Conservation (phyloP, 768 basidiomycete genomes). For the Macrolepiota albuminosa region DNA sequence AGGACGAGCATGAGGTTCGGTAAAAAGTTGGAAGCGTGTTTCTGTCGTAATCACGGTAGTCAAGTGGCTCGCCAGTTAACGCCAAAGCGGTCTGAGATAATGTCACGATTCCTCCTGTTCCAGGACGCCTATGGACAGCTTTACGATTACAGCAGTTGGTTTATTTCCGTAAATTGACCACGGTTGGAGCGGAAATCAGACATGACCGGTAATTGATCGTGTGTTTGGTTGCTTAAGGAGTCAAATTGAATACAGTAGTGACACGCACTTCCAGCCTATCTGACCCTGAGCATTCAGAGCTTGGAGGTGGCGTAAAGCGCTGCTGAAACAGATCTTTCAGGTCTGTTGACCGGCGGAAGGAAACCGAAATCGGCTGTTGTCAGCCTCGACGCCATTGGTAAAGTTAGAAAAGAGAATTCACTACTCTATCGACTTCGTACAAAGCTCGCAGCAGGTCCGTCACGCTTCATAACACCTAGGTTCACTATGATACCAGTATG, state of each 20-base stretch:
- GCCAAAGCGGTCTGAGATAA: background rate
- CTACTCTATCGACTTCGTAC: slow-evolving; percentile 28
- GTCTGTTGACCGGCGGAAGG: background rate
- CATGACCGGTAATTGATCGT: background rate
- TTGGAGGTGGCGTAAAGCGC: background rate
- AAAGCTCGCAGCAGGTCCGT: slow-evolving; percentile 52
- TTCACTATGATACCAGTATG: slow-evolving; percentile 34
- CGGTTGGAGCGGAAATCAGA: background rate
- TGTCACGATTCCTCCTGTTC: background rate
- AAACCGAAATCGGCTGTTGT: background rate
- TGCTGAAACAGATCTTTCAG: background rate
- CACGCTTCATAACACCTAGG: slow-evolving; percentile 48
- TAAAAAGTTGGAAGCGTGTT: background rate
- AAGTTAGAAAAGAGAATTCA: background rate
- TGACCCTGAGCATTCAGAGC: background rate
- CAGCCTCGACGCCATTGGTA: too few relatives aligned
- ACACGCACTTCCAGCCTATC: too few relatives aligned
- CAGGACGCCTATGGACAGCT: background rate
- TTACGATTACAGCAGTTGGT: background rate
- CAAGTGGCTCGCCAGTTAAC: background rate
- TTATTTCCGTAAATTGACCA: background rate
- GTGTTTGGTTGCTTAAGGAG: background rate
- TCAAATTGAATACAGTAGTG: background rate
- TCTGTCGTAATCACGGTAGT: background rate
- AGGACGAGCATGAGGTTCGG: background rate